These are phyloP conservation scores for Arthrocladium fulminans DNA, from an alignment of 2,329 filamentous ascomycete species.

Conservation along the genomic window DNA sequence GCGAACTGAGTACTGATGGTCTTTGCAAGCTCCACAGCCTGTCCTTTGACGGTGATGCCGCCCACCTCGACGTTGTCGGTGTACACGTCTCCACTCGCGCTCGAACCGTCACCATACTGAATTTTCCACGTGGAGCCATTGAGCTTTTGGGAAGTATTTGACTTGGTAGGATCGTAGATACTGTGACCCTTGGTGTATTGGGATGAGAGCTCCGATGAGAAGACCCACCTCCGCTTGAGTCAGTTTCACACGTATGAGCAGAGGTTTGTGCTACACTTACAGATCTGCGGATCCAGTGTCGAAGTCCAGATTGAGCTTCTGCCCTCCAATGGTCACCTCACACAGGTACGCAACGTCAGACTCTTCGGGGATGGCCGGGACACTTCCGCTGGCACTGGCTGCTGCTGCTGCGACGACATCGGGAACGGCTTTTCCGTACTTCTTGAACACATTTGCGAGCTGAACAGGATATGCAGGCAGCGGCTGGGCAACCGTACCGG, in stretches of 20 bases:
- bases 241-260: constrained; percentile 13
- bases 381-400: constrained; percentile 12
- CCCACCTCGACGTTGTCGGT: constrained; percentile 56
- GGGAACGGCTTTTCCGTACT: constrained; percentile 20
- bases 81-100: constrained; percentile 56
- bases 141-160: constrained; percentile 38
- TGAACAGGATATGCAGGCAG: constrained; percentile 17
- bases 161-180: constrained; percentile 46
- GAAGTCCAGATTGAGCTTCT: constrained; percentile 57
- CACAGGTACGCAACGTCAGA: constrained; percentile 52
- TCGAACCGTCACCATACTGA: constrained; percentile 56
- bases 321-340: constrained; percentile 55
- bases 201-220: constrained; percentile 49
- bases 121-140: constrained; percentile 50
- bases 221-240: constrained; percentile 50
- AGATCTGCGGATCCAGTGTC: constrained; percentile 63
- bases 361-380: constrained; percentile 36
- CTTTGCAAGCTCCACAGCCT: constrained; percentile 58
- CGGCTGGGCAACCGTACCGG: constrained; percentile 17
- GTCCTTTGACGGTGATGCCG: constrained; percentile 47
- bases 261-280: constrained; percentile 35
- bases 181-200: constrained; percentile 46
- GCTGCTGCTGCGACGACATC: constrained; percentile 15
- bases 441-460: constrained; percentile 18
- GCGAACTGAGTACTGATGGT: constrained; percentile 48